Evolutionary conservation across 208 protist species (phyloP), one percentile per base, ranked within the genome.

Genomic region (Trypanosoma caninum): DNA sequence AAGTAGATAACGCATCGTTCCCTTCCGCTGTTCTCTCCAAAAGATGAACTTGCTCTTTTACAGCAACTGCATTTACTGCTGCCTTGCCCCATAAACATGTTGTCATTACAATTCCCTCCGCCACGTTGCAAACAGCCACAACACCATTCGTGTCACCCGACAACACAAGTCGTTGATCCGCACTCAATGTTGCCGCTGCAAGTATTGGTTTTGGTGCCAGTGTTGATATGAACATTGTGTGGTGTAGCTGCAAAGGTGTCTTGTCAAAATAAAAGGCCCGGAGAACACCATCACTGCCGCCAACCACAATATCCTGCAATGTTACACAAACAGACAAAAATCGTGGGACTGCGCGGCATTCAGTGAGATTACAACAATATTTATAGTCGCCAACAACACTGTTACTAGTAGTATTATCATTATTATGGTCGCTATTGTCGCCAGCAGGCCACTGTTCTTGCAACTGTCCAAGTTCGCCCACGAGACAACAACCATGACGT

Each of bases 131-230:
- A 2, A 82, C 67, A 41, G 66, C 70, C 11, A 93, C 58, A 11
- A 68, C 0, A 1, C 85, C 82, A 57, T 78, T 87, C 2, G 85
- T 87, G 58, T 93, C 85, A 18, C 82, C 85, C 0, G 77, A 71
- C 13, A 84, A 37, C 1, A 84, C 38, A 31, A 78, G 55, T 11
- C 28, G 48, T 6, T 42, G 44, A 10, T 20, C 54, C n/a, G 28
- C 30, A 14, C 33, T 40, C 9, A 73, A 22, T 8, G 37, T 55
- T 4, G 14, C 48, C 0, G 81, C 47, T n/a, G 76, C 59, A n/a
- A 80, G 65, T 45, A 92, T 53, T 0, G 85, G 81, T 53, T 80
- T 81, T n/a, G 76, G 45, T 13, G 13, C 34, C 3, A n/a, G 3
- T 25, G 38, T 8, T 27, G 20, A n/a, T 1, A 62, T 33, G 18